Evolutionary conservation across 495 filamentous ascomycete genomes (phyloP), one percentile per base, ranked within the genome.

Genomic region (Daldinia vernicosa): DNA sequence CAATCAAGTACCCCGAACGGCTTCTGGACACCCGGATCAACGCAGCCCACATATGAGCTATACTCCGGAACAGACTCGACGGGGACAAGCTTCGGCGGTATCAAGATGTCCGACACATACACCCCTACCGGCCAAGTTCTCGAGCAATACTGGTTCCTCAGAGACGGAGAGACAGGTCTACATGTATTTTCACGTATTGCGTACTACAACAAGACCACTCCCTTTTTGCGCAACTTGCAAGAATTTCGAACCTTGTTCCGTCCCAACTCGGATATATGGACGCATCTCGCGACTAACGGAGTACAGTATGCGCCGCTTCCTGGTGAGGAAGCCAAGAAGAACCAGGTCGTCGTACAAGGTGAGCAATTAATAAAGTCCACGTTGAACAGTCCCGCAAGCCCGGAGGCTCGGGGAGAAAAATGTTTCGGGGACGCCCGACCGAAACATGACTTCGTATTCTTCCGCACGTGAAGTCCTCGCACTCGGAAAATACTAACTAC

Each of bases 111-210:
- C 15, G 84, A 87, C 47, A 83, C 79, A 2, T 87, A 88, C 60
- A 81, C 82, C 7, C 79, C 80, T 0, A 84, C 79, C 3, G 81
- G 85, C 6, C 84, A 86, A 60, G 68, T 80, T 8, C 81, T 88
- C 61, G 81, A 88, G 54, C 87, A 88, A 56, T 86, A 85, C 73
- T 88, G 83, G 85, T 87, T 87, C 58, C 77, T 88, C 14, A 76
- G 85, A 15, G 84, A 87, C 35, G 83, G 82, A 9, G 85, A 88
- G 64, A 87, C 86, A 0, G 85, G 86, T 2, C 66, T 88, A 28
- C 84, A 87, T 59, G 85, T 82, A 28, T 89, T 87, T 73, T 85
- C 80, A 50, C 82, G 85, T 45, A 52, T 88, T 17, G 75, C 84
- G 9, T 89, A 89, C 64, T 75, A 85, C 76, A 87, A 88, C 75